Evolutionary conservation across 129 eudicot genomes (phyloP).

Genomic region (Ambrosia trifida): DNA sequence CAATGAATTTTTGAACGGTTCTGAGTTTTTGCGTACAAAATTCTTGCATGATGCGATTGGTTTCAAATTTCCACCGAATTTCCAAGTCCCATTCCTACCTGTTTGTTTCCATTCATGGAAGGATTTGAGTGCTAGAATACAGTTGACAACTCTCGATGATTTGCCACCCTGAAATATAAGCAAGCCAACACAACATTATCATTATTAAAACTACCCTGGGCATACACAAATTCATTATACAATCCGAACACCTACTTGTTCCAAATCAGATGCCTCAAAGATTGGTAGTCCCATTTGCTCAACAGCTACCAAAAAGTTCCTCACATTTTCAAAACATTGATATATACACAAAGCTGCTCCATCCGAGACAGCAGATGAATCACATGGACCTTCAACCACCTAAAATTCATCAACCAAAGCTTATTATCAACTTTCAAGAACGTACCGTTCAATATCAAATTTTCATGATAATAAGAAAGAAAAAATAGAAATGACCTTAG

Average conservation of each 20-base stretch:
- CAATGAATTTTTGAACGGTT: conserved; percentile 64
- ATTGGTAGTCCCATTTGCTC: conserved; percentile 76
- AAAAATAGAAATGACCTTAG: conserved; percentile 48
- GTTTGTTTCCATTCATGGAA: conserved; percentile 78
- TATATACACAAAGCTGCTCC: conserved; percentile 89
- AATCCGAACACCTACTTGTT: conserved; percentile 60
- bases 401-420: conserved; percentile 27
- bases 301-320: conserved; percentile 85
- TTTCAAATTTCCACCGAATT: conserved; percentile 79
- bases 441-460: neutral
- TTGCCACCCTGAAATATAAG: conserved; percentile 66
- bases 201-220: conserved; percentile 5
- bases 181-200: neutral
- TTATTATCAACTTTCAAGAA: conserved; percentile 8
- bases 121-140: conserved; percentile 83
- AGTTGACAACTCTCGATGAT: conserved; percentile 75
- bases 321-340: conserved; percentile 88
- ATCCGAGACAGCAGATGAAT: conserved; percentile 62
- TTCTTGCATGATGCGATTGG: conserved; percentile 55
- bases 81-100: conserved; percentile 85
- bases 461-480: neutral
- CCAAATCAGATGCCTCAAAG: conserved; percentile 91
- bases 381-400: conserved; percentile 92
- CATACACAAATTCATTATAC: conserved; percentile 7
- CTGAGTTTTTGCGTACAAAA: conserved; percentile 73